Evolutionary conservation across 2,329 filamentous ascomycete genomes (phyloP).

Genomic region (Colletotrichum kahawae): DNA sequence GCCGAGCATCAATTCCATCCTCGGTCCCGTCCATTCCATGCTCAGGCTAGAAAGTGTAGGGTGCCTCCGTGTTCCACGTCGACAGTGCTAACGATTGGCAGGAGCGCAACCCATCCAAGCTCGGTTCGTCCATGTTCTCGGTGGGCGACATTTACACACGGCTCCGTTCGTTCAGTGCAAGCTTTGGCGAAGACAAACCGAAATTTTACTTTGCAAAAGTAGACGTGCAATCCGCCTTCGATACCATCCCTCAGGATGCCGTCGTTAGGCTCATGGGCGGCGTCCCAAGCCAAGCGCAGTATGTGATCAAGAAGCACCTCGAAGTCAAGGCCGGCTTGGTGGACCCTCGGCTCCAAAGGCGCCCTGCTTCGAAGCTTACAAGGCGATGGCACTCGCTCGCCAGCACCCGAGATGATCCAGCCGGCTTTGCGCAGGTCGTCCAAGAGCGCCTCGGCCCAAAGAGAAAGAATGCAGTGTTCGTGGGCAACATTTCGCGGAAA

Average conservation of each 20-base stretch:
- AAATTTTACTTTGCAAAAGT: conserved; percentile 87
- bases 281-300: conserved; percentile 62
- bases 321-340: conserved; percentile 63
- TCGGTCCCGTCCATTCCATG: conserved; percentile 77
- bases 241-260: conserved; percentile 86
- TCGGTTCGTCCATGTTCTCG: conserved; percentile 85
- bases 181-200: conserved; percentile 40
- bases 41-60: conserved; percentile 79
- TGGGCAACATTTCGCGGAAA: conserved; percentile 69
- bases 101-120: conserved; percentile 54
- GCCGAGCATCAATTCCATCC: conserved; percentile 50
- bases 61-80: not conserved
- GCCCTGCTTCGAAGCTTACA: conserved; percentile 39
- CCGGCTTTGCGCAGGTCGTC: conserved; percentile 51
- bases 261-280: conserved; percentile 70
- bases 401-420: conserved; percentile 42
- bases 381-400: conserved; percentile 61
- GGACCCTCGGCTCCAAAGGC: conserved; percentile 27
- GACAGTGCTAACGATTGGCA: conserved; percentile 15
- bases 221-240: conserved; percentile 91
- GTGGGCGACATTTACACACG: conserved; percentile 79
- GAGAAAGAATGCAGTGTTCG: conserved; percentile 75
- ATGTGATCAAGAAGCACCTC: conserved; percentile 75
- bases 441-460: conserved; percentile 41
- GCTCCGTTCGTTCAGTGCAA: conserved; percentile 71